Conservation (phyloP, 192 early-diverging fungal species). For the Jimgerdemannia flammicorona region DNA sequence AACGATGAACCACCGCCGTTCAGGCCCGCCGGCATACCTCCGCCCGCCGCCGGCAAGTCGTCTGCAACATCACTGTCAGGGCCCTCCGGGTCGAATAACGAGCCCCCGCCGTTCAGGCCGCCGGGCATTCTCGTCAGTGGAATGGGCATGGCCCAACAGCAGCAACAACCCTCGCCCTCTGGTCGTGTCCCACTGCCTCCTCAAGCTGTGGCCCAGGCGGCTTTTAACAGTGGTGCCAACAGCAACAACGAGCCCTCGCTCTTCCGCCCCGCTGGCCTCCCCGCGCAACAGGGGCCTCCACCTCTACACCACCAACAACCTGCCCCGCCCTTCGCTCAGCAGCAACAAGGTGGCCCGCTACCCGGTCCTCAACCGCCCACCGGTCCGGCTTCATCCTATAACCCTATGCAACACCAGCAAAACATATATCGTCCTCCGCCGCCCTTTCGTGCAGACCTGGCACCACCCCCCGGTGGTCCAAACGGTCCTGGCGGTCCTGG, state of each 20-base stretch:
- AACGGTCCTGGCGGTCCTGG: no score
- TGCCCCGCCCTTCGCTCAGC: neutral
- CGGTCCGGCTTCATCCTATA: no score
- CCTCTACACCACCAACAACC: no score
- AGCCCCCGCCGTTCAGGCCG: conserved; percentile 22
- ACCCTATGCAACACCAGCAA: no score
- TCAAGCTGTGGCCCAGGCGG: conserved; percentile 3
- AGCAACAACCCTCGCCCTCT: no score
- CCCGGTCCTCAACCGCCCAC: conserved; percentile 13
- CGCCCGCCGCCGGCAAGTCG: no score
- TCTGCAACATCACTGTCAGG: no score
- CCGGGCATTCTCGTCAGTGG: no score
- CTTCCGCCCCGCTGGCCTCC: conserved; percentile 19
- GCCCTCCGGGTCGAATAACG: neutral
- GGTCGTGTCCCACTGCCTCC: conserved; percentile 5
- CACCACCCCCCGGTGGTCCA: no score
- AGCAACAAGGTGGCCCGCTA: conserved; percentile 3
- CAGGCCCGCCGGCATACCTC: conserved; percentile 13
- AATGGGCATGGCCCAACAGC: neutral
- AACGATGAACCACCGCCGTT: conserved; percentile 31
- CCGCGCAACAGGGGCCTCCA: neutral
- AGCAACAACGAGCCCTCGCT: conserved; percentile 8
- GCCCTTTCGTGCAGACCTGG: no score
- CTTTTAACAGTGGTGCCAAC: conserved; percentile 7
- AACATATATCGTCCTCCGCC: no score